Conservation (phyloP, 768 basidiomycete species). For the Mycena haematopus region DNA sequence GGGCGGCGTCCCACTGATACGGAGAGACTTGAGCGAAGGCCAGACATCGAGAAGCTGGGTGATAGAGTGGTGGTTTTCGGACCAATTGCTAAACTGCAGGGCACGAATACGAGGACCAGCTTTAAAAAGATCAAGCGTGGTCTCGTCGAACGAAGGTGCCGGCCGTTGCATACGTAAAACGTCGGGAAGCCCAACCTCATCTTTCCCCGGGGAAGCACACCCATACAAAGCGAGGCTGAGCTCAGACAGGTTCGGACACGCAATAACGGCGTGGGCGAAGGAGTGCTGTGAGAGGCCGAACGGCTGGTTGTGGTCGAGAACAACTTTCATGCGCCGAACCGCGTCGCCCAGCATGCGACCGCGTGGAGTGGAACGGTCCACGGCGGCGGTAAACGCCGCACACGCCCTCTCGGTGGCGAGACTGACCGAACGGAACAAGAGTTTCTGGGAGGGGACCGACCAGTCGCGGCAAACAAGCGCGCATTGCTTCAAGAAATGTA, state of each 20-base stretch:
- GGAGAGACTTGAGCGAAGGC: conserved; percentile 61
- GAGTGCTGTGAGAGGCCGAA: conserved; percentile 57
- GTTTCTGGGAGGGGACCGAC: conserved; percentile 67
- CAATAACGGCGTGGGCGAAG: conserved; percentile 62
- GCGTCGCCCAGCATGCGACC: conserved; percentile 59
- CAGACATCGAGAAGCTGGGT: conserved; percentile 69
- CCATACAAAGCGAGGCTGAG: conserved; percentile 68
- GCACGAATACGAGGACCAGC: conserved; percentile 59
- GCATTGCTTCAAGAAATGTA: conserved; percentile 55
- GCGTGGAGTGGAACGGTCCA: conserved; percentile 52
- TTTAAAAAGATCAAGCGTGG: conserved; percentile 57
- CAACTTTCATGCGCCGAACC: conserved; percentile 59
- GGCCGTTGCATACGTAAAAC: conserved; percentile 53
- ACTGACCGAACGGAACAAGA: conserved; percentile 64
- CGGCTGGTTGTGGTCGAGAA: conserved; percentile 75
- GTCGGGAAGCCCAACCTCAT: conserved; percentile 55
- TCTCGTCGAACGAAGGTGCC: conserved; percentile 61
- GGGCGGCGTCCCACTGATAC: conserved; percentile 65
- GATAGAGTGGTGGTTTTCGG: conserved; percentile 62
- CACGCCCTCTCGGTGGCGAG: conserved; percentile 61
- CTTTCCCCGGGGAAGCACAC: conserved; percentile 54
- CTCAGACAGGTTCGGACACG: conserved; percentile 65
- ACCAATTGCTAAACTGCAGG: conserved; percentile 76
- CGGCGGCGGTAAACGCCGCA: conserved; percentile 58
- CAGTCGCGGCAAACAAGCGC: conserved; percentile 72